Percentiles rank a stretch among this genome's conserved stretches.
Conservation (phyloP, 1,284 basidiomycete species). For the Marasmius fiardii region DNA sequence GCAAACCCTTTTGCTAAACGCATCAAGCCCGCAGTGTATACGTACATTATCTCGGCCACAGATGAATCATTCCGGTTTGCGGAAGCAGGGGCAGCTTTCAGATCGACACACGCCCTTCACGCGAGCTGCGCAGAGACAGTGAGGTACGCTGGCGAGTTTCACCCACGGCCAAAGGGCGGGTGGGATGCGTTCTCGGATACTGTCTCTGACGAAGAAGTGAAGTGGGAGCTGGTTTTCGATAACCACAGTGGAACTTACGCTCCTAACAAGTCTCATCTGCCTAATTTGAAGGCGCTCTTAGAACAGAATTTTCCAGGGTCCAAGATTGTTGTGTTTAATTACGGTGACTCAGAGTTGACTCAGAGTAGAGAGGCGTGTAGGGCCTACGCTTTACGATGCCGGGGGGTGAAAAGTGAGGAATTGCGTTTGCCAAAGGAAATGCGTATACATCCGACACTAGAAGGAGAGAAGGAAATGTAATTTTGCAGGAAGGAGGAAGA, state of each 20-base stretch:
- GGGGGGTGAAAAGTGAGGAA: conserved; percentile 55
- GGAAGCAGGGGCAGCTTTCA: conserved; percentile 76
- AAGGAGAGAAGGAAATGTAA: conserved; percentile 1
- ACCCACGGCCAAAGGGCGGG: conserved; percentile 66
- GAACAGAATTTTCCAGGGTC: conserved; percentile 72
- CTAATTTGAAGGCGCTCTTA: conserved; percentile 51
- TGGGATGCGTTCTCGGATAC: conserved; percentile 62
- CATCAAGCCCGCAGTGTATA: conserved; percentile 76
- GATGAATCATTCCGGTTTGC: conserved; percentile 75
- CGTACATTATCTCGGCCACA: conserved; percentile 67
- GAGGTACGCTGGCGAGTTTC: conserved; percentile 74
- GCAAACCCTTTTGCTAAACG: conserved; percentile 35
- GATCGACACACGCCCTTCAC: conserved; percentile 66
- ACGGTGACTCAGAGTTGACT: conserved; percentile 24
- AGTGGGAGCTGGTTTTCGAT: conserved; percentile 75
- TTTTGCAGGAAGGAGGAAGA: neutral
- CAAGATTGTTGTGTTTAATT: conserved; percentile 49
- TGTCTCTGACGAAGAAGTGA: conserved; percentile 45
- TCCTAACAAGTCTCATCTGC: conserved; percentile 56
- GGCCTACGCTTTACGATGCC: conserved; percentile 53
- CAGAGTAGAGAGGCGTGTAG: conserved; percentile 52
- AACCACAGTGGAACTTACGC: conserved; percentile 78
- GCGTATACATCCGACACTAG: neutral
- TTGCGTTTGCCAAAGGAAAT: conserved; percentile 32
- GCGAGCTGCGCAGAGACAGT: conserved; percentile 52